A percentile compares a stretch with the other conserved stretches of the same genome.
phyloP scores from a whole-genome alignment of 2,329 filamentous ascomycete genomes.

The Aspergillus felis region DNA sequence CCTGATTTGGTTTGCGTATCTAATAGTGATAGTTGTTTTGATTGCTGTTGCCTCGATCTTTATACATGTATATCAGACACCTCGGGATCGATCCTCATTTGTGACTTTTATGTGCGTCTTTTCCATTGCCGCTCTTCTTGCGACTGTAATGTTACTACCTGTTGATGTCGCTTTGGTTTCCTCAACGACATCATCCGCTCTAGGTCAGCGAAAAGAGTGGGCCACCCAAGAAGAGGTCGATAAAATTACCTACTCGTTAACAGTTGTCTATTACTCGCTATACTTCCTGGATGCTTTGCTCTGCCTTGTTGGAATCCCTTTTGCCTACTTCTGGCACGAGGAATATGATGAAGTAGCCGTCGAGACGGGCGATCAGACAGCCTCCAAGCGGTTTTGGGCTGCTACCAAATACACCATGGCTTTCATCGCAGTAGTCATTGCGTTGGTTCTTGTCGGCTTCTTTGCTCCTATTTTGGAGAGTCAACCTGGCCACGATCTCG shows the following conservation, averaged over 20 bases:
- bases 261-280: conserved; percentile 85
- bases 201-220: conserved; percentile 90
- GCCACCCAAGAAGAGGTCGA: conserved; percentile 77
- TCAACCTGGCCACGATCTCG: conserved; percentile 66
- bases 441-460: conserved; percentile 88
- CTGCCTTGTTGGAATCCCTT: conserved; percentile 85
- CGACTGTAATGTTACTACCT: conserved; percentile 85
- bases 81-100: conserved; percentile 75
- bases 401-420: conserved; percentile 86
- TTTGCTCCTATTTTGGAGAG: conserved; percentile 79
- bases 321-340: conserved; percentile 97
- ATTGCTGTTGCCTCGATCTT: conserved; percentile 77
- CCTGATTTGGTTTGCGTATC: conserved; percentile 93
- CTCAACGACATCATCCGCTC: conserved; percentile 70
- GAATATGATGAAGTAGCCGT: conserved; percentile 91
- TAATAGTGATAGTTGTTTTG: conserved; percentile 71
- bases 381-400: conserved; percentile 69
- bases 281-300: conserved; percentile 89
- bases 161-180: conserved; percentile 95
- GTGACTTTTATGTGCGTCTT: conserved; percentile 83
- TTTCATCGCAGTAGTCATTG: conserved; percentile 69
- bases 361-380: conserved; percentile 71
- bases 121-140: conserved; percentile 80
- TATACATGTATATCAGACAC: conserved; percentile 86
- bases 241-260: conserved; percentile 73